Evolutionary conservation across 345 rosid species (phyloP).

Genomic region (Odontarrhena argentea): DNA sequence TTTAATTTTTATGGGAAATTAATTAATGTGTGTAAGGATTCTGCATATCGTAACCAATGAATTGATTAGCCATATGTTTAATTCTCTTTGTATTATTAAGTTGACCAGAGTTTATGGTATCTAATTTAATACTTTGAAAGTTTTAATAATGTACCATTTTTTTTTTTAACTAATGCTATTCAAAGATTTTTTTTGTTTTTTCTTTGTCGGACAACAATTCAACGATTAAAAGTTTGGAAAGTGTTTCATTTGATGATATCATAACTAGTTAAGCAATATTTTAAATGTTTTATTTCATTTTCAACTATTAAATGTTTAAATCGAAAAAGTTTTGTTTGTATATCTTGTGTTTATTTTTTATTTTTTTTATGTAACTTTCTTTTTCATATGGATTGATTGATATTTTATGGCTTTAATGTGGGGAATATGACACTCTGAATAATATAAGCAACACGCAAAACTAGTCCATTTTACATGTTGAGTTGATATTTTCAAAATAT

Average conservation of each 20-base stretch:
- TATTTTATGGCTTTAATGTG: background rate
- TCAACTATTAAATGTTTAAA: no score
- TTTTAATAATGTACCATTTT: background rate
- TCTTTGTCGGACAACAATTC: background rate
- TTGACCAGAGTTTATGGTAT: slow-evolving; percentile 32
- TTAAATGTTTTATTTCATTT: background rate
- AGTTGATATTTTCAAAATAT: background rate
- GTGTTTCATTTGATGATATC: background rate
- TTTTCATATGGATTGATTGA: background rate
- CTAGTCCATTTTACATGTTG: slow-evolving; percentile 6
- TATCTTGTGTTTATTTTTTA: background rate
- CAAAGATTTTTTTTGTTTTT: background rate
- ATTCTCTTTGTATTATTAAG: slow-evolving; percentile 38
- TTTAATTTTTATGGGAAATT: background rate
- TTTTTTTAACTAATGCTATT: slow-evolving; percentile 2
- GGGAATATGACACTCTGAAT: slow-evolving; percentile 15
- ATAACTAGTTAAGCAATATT: background rate
- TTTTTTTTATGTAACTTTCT: background rate
- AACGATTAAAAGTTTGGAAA: background rate
- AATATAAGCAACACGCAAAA: slow-evolving; percentile 11
- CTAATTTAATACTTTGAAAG: background rate
- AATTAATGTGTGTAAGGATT: slow-evolving; percentile 24
- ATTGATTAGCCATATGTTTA: slow-evolving; percentile 20
- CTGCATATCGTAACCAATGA: slow-evolving; percentile 35
- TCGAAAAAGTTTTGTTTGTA: no score